Evolutionary conservation across 2,329 filamentous ascomycete species (phyloP).

Genomic region (Paraphoma sp.): DNA sequence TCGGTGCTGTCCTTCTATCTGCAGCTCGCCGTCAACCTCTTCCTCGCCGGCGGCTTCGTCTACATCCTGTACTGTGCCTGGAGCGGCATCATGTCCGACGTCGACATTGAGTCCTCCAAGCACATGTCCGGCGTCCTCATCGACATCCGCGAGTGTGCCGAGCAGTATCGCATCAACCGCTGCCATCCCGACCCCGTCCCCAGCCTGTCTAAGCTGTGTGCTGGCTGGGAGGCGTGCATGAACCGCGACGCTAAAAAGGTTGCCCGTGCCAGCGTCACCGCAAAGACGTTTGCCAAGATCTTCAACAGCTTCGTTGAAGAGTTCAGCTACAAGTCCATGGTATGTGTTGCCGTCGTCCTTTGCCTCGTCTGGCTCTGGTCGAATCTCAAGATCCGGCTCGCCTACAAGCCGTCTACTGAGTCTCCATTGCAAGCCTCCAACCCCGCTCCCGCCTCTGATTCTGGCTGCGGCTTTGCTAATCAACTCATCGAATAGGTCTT

Average conservation of each 20-base stretch:
- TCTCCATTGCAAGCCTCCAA: neutral
- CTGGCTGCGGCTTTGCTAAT: constrained; percentile 12
- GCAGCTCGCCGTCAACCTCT: constrained; percentile 70
- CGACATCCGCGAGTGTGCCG: constrained; percentile 75
- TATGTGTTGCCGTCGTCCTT: constrained; percentile 42
- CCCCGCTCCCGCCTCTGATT: neutral
- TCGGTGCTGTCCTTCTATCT: constrained; percentile 71
- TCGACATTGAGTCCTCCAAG: constrained; percentile 73
- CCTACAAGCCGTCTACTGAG: neutral
- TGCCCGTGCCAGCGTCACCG: constrained; percentile 80
- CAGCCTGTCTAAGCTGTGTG: constrained; percentile 75
- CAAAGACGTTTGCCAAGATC: constrained; percentile 88
- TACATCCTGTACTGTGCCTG: constrained; percentile 76
- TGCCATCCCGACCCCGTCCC: constrained; percentile 75
- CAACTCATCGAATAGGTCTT: constrained; percentile 51
- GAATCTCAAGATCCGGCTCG: no score
- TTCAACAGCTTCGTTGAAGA: constrained; percentile 93
- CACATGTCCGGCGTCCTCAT: constrained; percentile 72
- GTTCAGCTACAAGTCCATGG: constrained; percentile 84
- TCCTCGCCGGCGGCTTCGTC: constrained; percentile 62
- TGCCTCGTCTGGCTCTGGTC: neutral
- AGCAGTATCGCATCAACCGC: constrained; percentile 76
- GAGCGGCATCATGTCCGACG: constrained; percentile 74
- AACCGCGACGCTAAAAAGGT: constrained; percentile 78
- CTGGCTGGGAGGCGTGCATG: constrained; percentile 88